Base-by-base conservation (phyloP, 441 rosid genomes). In the Euphorbia corollata region DNA sequence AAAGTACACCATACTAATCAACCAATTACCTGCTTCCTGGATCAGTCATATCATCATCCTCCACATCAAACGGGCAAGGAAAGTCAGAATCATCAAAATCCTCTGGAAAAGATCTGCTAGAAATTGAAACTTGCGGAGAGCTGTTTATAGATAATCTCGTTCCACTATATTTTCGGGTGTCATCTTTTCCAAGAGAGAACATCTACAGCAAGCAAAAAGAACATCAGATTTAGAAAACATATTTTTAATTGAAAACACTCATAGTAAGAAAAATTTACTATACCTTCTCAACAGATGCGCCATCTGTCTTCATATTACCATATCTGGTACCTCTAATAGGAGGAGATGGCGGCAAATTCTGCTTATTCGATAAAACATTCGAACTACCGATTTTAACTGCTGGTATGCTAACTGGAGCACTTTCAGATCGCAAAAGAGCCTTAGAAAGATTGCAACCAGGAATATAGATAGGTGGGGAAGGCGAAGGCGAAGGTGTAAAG, bases 31-130 rank as follows among this genome's bases (percentile, higher is more conserved):
- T 86, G 89, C 83, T 81, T 67, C 86, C 75, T 16, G 75, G 80
- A 71, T 87, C 86, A 6, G 82, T 71, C 47, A 74, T 67, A 64
- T 89, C 93, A 77, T 84, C 88, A 73, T 84, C 79, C 65, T 84
- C 89, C 57, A 87, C 91, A 80, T 86, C 96, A 75, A 93, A 93
- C 8, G 95, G 86, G 68, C 91, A 93, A 59, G 82, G 87, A 64
- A 78, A 86, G 60, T 89, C 98, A 24, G 81, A 18, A 51, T 89
- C 89, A 78, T 91, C 92, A 71, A 77, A 83, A 76, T 84, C 97
- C 59, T 85, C 95, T 32, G 61, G 92, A 63, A 75, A 84, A 58
- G 96, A 86, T 80, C 92, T 76, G 78, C 95, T 87, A 18, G 93
- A 77, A 78, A 91, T 80, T 75, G 96, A 86, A 68, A 85, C 61